Base-by-base conservation (phyloP, 257 asterid genomes). In the Cinchona pubescens region DNA sequence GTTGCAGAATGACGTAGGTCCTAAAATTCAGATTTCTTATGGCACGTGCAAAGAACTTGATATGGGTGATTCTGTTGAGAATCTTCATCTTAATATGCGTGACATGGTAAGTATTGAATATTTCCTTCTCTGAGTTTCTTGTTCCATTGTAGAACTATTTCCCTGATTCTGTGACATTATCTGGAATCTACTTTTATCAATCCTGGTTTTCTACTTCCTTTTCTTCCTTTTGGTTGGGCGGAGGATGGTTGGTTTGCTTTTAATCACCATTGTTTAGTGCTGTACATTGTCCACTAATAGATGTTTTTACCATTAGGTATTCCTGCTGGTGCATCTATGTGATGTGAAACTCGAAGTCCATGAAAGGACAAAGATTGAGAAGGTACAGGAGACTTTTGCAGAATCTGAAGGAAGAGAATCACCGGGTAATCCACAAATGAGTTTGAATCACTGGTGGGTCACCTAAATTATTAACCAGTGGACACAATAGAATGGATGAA, bases 1-100 rank as follows among this genome's bases (percentile, higher is more conserved):
- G 71, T 87, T 95, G 87, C 99, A 91, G 86, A 91, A 86, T 86
- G 99, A 95, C 83, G 99, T 92, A 63, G 99, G 99, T 70, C 97
- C 98, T 51, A 92, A 90, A 89, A 87, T 95, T 78, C 85, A 71
- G 79, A 86, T 95, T 69, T 91, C 98, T 51, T 95, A 90, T 78
- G 99, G 99, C 34, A 78, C 82, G 64, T 75, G 53, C 40, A 89
- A 88, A 83, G 98, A 90, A 84, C 89, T 75, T 72, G 94, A 83
- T 30, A 83, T 73, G 76, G 89, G 96, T 23, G 87, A 86, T 86
- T 88, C 93, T 46, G 87, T 86, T 43, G 85, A 95, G 78, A 95
- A 90, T 84, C 96, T 95, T 83, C 97, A 83, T 83, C 80, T 87
- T 78, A 88, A 85, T 85, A 90, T 91, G 92, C 96, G 96, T 21